Percentiles rank a stretch among this genome's conserved stretches.
Evolutionary conservation across 2,329 filamentous ascomycete genomes (phyloP).

Genomic region (Aschersonia sp.): DNA sequence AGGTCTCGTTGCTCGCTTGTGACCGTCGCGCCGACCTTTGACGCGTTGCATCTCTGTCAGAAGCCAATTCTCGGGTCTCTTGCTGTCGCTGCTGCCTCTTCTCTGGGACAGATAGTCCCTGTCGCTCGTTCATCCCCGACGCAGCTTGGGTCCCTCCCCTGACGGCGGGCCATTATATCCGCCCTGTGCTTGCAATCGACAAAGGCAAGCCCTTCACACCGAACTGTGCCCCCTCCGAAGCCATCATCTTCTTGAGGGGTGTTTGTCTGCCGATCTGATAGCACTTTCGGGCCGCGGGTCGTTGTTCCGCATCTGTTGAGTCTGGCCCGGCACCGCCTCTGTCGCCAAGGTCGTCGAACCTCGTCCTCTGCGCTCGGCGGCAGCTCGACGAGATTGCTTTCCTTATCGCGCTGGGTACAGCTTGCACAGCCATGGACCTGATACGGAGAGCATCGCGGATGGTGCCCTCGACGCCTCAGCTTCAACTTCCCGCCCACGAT

Average conservation of each 20-base stretch:
- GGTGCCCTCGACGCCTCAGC: slow-evolving; percentile 26
- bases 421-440: slow-evolving; percentile 34
- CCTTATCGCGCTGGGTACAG: background rate
- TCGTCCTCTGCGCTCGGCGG: no score
- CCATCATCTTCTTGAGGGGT: no score
- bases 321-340: background rate
- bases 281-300: background rate
- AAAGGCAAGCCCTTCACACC: background rate
- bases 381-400: background rate
- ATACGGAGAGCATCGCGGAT: slow-evolving; percentile 39
- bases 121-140: slow-evolving; percentile 3
- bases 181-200: background rate
- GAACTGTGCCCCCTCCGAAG: background rate
- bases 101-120: background rate
- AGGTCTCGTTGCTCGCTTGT: background rate
- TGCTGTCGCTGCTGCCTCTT: background rate
- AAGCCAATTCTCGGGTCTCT: background rate
- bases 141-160: background rate
- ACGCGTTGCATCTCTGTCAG: slow-evolving; percentile 1
- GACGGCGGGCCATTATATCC: background rate
- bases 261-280: no score
- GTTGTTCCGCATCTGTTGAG: background rate
- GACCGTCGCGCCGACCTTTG: background rate
- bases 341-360: background rate
- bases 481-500: slow-evolving; percentile 31